Evolutionary conservation across 1,284 basidiomycete species (phyloP).

Genomic region (Athelia psychrophila): DNA sequence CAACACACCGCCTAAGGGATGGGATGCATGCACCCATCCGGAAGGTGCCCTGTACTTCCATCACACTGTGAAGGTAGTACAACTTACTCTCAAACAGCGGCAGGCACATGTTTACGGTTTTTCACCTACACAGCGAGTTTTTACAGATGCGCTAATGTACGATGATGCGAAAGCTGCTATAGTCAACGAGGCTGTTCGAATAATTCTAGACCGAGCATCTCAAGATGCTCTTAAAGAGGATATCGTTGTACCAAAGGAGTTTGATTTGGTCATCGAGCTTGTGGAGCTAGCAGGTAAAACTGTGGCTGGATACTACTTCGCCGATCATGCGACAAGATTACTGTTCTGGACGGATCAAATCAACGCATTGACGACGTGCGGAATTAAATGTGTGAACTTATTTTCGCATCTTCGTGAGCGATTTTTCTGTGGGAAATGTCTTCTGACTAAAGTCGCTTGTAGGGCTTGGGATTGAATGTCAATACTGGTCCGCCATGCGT

Average conservation of each 20-base stretch:
- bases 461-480: background rate
- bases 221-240: background rate
- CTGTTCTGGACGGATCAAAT: conserved; percentile 1
- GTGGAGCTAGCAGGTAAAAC: too few species aligned
- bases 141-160: background rate
- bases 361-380: background rate
- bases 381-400: background rate
- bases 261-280: background rate
- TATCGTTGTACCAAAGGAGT: background rate
- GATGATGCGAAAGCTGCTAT: background rate
- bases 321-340: background rate
- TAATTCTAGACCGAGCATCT: background rate
- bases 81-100: background rate
- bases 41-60: background rate
- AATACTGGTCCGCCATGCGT: background rate
- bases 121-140: background rate
- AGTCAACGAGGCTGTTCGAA: background rate
- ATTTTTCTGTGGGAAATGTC: background rate
- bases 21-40: background rate
- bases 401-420: background rate
- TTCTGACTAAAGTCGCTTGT: background rate
- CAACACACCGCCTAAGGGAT: background rate
- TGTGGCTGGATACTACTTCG: conserved; percentile 1
- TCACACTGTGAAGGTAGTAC: background rate
- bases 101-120: background rate